Conservation (phyloP, 2,329 filamentous ascomycete genomes). For the Moelleriella libera region DNA sequence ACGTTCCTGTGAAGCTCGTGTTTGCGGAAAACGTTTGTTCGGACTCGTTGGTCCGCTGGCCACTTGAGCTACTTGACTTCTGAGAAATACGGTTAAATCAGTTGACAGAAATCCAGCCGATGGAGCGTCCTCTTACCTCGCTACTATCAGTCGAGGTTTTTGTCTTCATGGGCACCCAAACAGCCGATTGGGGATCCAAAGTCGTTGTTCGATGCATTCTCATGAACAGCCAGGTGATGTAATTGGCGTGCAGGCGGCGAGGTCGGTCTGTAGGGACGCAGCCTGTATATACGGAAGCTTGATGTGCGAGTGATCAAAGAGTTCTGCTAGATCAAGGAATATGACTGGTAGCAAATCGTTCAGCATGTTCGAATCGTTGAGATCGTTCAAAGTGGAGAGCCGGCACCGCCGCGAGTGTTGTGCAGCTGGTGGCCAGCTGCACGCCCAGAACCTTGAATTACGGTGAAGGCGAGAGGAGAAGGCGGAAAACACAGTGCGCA, state of each 20-base stretch:
- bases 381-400: background rate
- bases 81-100: background rate
- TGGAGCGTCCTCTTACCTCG: conserved; percentile 2
- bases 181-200: conserved; percentile 2
- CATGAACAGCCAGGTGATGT: background rate
- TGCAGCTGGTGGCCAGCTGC: background rate
- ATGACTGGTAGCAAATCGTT: background rate
- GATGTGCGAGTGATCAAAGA: no score
- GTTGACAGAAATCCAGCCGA: background rate
- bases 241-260: background rate
- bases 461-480: background rate
- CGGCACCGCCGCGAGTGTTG: background rate
- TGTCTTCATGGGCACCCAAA: background rate
- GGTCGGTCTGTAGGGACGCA: no score
- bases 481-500: background rate
- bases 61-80: conserved; percentile 1
- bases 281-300: no score
- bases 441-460: background rate
- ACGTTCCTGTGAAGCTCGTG: conserved; percentile 2
- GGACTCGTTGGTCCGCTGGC: background rate
- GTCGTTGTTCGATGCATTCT: background rate
- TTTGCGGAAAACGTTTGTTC: conserved; percentile 1
- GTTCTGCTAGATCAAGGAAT: no score
- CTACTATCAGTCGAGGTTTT: background rate
- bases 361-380: background rate